Evolutionary conservation across 2,329 filamentous ascomycete genomes (phyloP).

Genomic region (Helotiales sp.): DNA sequence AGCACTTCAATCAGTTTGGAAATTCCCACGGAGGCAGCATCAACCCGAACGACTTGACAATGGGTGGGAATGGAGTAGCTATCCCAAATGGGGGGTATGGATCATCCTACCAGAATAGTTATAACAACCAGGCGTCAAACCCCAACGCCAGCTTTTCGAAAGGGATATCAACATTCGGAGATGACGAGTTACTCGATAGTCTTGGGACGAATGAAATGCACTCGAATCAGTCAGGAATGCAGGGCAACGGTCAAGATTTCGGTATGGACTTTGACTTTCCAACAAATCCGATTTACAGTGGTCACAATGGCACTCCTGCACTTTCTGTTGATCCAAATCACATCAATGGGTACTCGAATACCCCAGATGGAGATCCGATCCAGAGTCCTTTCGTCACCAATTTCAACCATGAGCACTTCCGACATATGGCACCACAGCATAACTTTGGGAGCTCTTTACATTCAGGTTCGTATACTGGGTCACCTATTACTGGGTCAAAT

Average conservation of each 20-base stretch:
- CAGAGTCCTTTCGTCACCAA: slow-evolving; percentile 85
- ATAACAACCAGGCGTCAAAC: slow-evolving; percentile 56
- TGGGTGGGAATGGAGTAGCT: slow-evolving; percentile 63
- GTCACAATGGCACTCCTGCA: slow-evolving; percentile 59
- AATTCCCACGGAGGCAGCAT: slow-evolving; percentile 59
- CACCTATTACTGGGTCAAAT: slow-evolving; percentile 55
- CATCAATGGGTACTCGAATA: slow-evolving; percentile 85
- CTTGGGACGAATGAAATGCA: slow-evolving; percentile 53
- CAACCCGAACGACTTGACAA: slow-evolving; percentile 84
- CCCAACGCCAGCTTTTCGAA: slow-evolving; percentile 75
- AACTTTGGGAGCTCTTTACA: slow-evolving; percentile 60
- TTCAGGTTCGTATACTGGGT: slow-evolving; percentile 57
- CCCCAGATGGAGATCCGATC: slow-evolving; percentile 88
- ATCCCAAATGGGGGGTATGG: slow-evolving; percentile 53
- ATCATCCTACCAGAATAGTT: slow-evolving; percentile 66
- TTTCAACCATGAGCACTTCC: slow-evolving; percentile 80
- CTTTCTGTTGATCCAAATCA: slow-evolving; percentile 69
- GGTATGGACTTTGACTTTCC: slow-evolving; percentile 61
- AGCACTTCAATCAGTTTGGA: slow-evolving; percentile 47
- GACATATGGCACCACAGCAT: slow-evolving; percentile 65
- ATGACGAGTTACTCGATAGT: slow-evolving; percentile 85
- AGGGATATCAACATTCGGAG: slow-evolving; percentile 78
- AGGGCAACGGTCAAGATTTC: slow-evolving; percentile 61
- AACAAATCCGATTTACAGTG: slow-evolving; percentile 55
- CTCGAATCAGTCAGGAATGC: slow-evolving; percentile 53